Percentiles rank a stretch among this genome's conserved stretches.
Evolutionary conservation across 768 basidiomycete genomes (phyloP).

Genomic region (Russula griseocarnosa): DNA sequence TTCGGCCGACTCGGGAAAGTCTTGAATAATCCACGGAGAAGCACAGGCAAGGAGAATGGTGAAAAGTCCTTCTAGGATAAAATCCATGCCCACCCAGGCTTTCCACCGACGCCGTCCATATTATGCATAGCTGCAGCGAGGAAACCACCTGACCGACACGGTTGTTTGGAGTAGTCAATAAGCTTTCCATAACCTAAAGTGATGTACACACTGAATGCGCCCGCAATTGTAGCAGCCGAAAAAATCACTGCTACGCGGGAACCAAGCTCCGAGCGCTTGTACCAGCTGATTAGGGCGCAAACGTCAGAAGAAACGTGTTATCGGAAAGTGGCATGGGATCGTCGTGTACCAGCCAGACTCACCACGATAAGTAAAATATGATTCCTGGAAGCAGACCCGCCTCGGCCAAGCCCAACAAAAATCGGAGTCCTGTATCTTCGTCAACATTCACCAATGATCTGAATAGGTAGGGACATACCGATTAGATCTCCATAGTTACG

Average conservation of each 20-base stretch:
- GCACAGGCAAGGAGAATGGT: not conserved
- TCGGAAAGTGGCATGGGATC: not conserved
- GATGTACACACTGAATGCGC: not conserved
- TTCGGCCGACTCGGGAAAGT: conserved; percentile 2
- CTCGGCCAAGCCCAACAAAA: not conserved
- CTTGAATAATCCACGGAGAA: conserved; percentile 2
- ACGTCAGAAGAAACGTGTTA: not conserved
- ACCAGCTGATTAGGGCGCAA: not conserved
- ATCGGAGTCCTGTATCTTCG: not conserved
- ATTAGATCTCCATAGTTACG: not conserved
- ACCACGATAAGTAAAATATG: not conserved
- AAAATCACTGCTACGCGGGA: not conserved
- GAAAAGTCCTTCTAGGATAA: conserved; percentile 3
- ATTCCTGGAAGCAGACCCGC: conserved; percentile 3
- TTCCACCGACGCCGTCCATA: conserved; percentile 5
- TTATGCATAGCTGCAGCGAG: not conserved
- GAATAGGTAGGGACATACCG: not conserved
- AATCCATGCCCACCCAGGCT: conserved; percentile 6
- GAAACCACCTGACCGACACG: not conserved
- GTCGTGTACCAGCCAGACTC: not conserved
- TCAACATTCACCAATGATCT: not conserved
- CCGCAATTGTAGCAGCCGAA: not conserved
- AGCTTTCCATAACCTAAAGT: not conserved
- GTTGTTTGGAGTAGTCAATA: not conserved
- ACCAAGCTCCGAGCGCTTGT: conserved; percentile 5